phyloP scores from a whole-genome alignment of 805 yeast genomes.

The Starmerella gropengiesseri region DNA sequence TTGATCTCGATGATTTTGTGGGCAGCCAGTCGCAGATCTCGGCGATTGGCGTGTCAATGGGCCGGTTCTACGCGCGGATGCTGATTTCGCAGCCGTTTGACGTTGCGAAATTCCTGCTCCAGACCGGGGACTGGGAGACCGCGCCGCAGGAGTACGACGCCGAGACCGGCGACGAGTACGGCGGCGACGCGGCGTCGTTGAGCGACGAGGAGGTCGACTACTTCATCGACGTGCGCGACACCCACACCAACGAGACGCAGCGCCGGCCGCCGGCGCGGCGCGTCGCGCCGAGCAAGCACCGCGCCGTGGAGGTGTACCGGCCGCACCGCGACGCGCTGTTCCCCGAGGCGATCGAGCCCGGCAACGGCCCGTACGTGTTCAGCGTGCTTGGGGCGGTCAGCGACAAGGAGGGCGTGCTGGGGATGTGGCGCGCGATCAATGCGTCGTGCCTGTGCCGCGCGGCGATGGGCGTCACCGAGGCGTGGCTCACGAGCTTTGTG shows the following conservation, averaged over 20 bases:
- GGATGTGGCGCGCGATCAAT: constrained; percentile 61
- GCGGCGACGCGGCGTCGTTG: constrained; percentile 17
- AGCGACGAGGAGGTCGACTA: constrained; percentile 33
- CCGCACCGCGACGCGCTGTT: constrained; percentile 5
- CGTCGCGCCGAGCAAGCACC: constrained; percentile 12
- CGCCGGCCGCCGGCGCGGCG: not conserved
- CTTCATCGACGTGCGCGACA: constrained; percentile 28
- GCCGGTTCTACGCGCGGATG: constrained; percentile 58
- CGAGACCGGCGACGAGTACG: constrained; percentile 20
- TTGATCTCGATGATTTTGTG: constrained; percentile 23
- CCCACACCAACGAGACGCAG: not conserved
- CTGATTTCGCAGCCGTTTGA: constrained; percentile 82
- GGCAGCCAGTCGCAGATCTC: constrained; percentile 42
- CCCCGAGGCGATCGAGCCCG: constrained; percentile 15
- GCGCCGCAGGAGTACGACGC: constrained; percentile 8
- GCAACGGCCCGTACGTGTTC: constrained; percentile 27
- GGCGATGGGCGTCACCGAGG: constrained; percentile 62
- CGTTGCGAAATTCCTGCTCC: constrained; percentile 63
- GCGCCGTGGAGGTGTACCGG: constrained; percentile 13
- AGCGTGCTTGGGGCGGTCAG: constrained; percentile 39
- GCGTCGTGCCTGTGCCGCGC: constrained; percentile 69
- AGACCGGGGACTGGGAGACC: constrained; percentile 48
- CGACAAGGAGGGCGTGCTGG: constrained; percentile 53
- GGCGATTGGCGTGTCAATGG: constrained; percentile 49
- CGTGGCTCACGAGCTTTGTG: constrained; percentile 84